phyloP scores from a whole-genome alignment of 495 filamentous ascomycete genomes.

The Xylaria grammica region DNA sequence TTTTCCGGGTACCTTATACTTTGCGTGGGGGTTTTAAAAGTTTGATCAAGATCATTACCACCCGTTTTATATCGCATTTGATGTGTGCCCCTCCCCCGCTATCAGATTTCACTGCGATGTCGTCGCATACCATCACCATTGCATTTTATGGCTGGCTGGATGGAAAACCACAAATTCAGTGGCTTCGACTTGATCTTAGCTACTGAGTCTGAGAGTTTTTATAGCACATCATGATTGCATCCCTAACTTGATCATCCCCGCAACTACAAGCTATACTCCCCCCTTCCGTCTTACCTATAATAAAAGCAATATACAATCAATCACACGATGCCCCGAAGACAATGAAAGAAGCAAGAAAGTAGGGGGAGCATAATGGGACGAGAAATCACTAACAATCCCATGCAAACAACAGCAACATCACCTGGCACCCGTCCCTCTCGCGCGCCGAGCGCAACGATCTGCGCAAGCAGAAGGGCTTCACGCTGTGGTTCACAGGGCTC shows the following conservation, averaged over 20 bases:
- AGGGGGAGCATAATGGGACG: no score
- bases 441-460: constrained; percentile 79
- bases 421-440: constrained; percentile 92
- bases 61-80: not conserved
- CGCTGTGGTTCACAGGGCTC: constrained; percentile 96
- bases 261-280: not conserved
- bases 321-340: no score
- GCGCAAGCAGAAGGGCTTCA: constrained; percentile 87
- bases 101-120: not conserved
- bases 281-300: not conserved
- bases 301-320: no score
- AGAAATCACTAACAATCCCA: no score
- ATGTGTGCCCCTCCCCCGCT: constrained; percentile 23
- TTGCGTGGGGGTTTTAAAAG: not conserved
- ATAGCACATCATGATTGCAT: no score
- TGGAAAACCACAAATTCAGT: no score
- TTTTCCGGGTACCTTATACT: not conserved
- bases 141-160: no score
- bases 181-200: no score
- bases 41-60: not conserved
- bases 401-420: constrained; percentile 99
- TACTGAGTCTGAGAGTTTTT: no score
- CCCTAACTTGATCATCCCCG: no score
- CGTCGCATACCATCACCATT: not conserved
- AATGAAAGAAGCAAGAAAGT: no score